Evolutionary conservation across 2,329 filamentous ascomycete species (phyloP), one percentile per base, ranked within the genome.

Genomic region (Saccharata proteae): DNA sequence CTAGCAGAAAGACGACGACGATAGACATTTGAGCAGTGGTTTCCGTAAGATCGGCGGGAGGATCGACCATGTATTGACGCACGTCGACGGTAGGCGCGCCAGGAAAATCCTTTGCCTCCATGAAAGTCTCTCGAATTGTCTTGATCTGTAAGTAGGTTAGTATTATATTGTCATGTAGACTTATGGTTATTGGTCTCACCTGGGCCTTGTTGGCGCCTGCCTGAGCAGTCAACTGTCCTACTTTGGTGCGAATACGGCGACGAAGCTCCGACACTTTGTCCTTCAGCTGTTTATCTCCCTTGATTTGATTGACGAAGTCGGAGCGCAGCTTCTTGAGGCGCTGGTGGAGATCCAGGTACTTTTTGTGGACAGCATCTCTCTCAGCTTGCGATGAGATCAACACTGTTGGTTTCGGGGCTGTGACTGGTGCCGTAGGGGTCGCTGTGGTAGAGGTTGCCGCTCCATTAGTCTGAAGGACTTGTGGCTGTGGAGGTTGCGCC

Each of bases 1-100:
- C 85, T 35, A 92, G 64, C 2, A 83, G 65, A 49, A 85, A 92
- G 16, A 92, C 40, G 4, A 57, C 40, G 25, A 55, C 44, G n/a
- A 46, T 42, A 30, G 18, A 11, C 17, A 11, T 10, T n/a, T 17
- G 26, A 29, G 12, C 16, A 11, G 7, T 6, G 7, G 14, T 26
- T 6, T 9, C 15, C 9, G 26, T 7, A 6, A 18, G 8, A 7
- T 29, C 9, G 15, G 26, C 14, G 7, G 9, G 24, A 8, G 26
- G 26, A 11, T 8, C 13, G 14, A 29, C 23, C 20, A 37, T 21
- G 15, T 34, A 57, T 7, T 43, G 48, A 12, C 52, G 51, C 24
- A 55, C 51, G 30, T 57, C 52, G 9, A 55, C 40, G 17, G 42
- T 51, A 2, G 50, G 49, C 9, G 49, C 49, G 9, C 30, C 38